Percentiles rank a stretch among this genome's conserved stretches.
Conservation (phyloP, 1,284 basidiomycete genomes). For the Pseudozyma tsukubaensis region DNA sequence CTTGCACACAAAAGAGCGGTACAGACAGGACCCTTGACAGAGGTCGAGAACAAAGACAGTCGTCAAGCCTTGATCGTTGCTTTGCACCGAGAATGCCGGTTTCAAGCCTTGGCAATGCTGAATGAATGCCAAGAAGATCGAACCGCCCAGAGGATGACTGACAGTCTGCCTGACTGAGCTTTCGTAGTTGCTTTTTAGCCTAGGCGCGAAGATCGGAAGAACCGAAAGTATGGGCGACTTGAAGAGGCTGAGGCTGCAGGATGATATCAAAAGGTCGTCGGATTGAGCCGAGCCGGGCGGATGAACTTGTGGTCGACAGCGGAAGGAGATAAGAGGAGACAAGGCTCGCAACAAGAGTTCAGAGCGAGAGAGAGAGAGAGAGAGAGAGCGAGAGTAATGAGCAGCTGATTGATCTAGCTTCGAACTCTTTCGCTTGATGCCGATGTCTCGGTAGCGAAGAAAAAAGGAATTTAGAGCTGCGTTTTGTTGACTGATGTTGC, state of each 20-base stretch:
- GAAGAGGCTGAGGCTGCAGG: background rate
- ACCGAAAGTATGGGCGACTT: background rate
- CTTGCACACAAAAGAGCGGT: too few relatives aligned
- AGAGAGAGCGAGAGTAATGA: too few relatives aligned
- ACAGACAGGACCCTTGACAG: too few relatives aligned
- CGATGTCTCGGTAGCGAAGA: too few relatives aligned
- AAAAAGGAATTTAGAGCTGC: too few relatives aligned
- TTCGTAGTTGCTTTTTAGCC: background rate
- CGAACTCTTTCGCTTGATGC: too few relatives aligned
- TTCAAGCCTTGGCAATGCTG: background rate
- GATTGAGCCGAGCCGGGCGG: background rate
- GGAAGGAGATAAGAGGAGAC: background rate
- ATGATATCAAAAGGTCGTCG: slow-evolving; percentile 1
- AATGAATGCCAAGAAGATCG: background rate
- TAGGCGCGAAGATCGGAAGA: background rate
- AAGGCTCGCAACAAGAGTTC: background rate
- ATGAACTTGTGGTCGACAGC: background rate
- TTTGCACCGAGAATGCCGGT: too few relatives aligned
- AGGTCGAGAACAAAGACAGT: too few relatives aligned
- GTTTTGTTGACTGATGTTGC: too few relatives aligned
- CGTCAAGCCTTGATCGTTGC: too few relatives aligned
- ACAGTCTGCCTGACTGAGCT: background rate
- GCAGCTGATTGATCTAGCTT: too few relatives aligned
- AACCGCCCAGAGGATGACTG: background rate
- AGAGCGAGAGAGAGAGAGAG: too few relatives aligned